Conservation (phyloP, 1,284 basidiomycete genomes). For the Schizophyllum commune region DNA sequence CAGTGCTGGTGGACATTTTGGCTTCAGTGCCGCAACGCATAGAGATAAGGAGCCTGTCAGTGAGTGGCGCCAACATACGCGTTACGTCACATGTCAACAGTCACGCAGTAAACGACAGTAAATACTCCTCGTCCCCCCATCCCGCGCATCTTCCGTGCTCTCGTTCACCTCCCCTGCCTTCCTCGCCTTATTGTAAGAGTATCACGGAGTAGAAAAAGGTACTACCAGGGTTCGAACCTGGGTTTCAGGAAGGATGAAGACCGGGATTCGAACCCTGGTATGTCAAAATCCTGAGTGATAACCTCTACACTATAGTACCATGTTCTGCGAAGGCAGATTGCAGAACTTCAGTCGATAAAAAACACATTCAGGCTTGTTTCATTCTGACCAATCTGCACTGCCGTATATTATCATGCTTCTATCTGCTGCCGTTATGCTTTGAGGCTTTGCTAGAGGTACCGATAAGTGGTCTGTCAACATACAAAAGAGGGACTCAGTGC, state of each 20-base stretch:
- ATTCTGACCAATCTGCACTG: too few species aligned
- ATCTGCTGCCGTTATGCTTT: too few species aligned
- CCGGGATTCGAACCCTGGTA: too few species aligned
- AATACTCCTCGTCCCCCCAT: too few species aligned
- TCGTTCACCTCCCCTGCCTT: too few species aligned
- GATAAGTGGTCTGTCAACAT: too few species aligned
- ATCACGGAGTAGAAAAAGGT: neutral
- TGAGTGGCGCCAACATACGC: neutral
- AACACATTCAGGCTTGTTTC: too few species aligned
- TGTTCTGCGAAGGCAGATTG: neutral
- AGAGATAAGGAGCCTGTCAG: neutral
- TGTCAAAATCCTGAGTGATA: slow-evolving; percentile 1
- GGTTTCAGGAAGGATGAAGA: neutral
- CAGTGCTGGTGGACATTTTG: neutral
- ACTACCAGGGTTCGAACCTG: neutral
- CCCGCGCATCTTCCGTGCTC: too few species aligned
- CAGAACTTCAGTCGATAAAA: too few species aligned
- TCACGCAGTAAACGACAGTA: neutral
- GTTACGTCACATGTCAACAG: neutral
- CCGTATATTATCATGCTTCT: too few species aligned
- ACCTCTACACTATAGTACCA: neutral
- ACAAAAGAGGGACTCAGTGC: too few species aligned
- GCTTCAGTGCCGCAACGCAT: neutral
- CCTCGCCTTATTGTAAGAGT: neutral
- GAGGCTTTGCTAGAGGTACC: too few species aligned